phyloP scores from a whole-genome alignment of 1,139 yeast genomes.

The Hemisphaericaspora subhashii region DNA sequence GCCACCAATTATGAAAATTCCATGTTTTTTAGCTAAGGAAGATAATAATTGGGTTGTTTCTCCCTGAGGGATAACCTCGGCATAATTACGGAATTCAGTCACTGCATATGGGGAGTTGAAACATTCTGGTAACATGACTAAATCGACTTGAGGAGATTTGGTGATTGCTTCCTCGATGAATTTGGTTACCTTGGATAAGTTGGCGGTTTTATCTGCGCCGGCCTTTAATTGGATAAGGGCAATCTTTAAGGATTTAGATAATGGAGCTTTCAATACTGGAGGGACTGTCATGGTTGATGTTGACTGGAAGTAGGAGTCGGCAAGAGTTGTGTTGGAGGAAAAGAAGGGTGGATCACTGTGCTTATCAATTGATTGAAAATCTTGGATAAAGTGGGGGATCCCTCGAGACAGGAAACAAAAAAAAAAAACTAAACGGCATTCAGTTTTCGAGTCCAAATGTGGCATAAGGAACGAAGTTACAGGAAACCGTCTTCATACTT shows the following conservation, averaged over 20 bases:
- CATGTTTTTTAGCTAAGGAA: constrained; percentile 58
- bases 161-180: constrained; percentile 51
- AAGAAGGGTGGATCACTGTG: not conserved
- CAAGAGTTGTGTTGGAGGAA: not conserved
- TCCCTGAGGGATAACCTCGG: constrained; percentile 73
- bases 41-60: constrained; percentile 66
- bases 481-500: too few relatives aligned
- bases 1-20: constrained; percentile 78
- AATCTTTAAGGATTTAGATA: constrained; percentile 47
- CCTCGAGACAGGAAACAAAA: not conserved
- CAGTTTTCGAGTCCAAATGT: too few relatives aligned
- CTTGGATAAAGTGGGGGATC: not conserved
- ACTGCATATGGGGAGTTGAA: constrained; percentile 95
- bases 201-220: constrained; percentile 62
- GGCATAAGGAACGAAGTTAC: too few relatives aligned
- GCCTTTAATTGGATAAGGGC: constrained; percentile 81
- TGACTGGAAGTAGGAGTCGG: not conserved
- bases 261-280: constrained; percentile 33
- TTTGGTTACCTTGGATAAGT: constrained; percentile 51
- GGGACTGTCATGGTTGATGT: constrained; percentile 7
- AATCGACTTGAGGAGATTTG: constrained; percentile 51
- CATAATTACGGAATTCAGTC: constrained; percentile 78
- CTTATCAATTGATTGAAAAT: not conserved
- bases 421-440: not conserved
- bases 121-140: constrained; percentile 84